A percentile compares a stretch with the other conserved stretches of the same genome.
Evolutionary conservation across 2,329 filamentous ascomycete genomes (phyloP).

Genomic region (Volutella citrinella): DNA sequence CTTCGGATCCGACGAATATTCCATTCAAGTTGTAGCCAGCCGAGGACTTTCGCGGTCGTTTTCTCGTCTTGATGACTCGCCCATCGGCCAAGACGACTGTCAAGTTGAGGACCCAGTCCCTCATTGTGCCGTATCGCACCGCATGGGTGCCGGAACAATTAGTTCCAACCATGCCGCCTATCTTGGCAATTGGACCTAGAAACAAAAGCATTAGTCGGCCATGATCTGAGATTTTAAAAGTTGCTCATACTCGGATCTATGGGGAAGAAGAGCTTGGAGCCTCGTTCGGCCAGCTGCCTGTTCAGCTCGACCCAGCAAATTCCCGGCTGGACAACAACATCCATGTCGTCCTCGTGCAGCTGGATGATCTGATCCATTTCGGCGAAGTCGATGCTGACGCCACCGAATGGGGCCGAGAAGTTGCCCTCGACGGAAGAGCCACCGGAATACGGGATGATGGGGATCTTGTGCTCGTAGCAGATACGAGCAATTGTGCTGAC

Average conservation of each 20-base stretch:
- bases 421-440: conserved; percentile 87
- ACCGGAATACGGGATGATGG: conserved; percentile 83
- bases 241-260: conserved; percentile 71
- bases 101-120: conserved; percentile 81
- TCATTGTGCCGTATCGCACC: conserved; percentile 81
- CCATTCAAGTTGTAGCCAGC: conserved; percentile 82
- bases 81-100: conserved; percentile 80
- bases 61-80: conserved; percentile 73
- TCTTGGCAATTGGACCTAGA: conserved; percentile 65
- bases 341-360: conserved; percentile 85
- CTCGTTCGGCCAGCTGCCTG: conserved; percentile 62
- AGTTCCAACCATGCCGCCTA: conserved; percentile 80
- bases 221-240: no score
- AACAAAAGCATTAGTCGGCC: no score
- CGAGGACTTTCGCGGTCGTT: conserved; percentile 74
- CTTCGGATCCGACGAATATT: conserved; percentile 78
- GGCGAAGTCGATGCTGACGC: conserved; percentile 85
- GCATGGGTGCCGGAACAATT: conserved; percentile 78
- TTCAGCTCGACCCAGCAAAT: conserved; percentile 93
- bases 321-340: conserved; percentile 86
- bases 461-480: conserved; percentile 76
- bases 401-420: conserved; percentile 82
- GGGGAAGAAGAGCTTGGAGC: conserved; percentile 81
- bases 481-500: conserved; percentile 61
- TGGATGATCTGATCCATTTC: conserved; percentile 81